Base-by-base conservation (phyloP, 768 basidiomycete species). In the Tephrocybe sp. region DNA sequence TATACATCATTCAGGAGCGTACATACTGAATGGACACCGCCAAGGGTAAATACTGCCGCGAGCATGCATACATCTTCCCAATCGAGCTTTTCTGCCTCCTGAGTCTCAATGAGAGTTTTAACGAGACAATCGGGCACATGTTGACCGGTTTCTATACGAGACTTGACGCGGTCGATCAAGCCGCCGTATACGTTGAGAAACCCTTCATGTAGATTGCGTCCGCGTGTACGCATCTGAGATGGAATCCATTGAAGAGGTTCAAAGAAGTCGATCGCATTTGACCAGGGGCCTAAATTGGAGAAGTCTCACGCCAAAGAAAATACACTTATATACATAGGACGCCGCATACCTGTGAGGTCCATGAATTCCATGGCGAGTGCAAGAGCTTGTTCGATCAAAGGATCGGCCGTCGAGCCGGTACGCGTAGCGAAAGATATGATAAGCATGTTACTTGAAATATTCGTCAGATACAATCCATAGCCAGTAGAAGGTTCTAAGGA, bases 211-310 rank as follows among this genome's bases (percentile, higher is more conserved):
- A 79, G 69, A 19, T 65, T 67, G 22, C 56, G 60, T 5, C 64
- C 75, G 3, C 77, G 73, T 1, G 65, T 50, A 6, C 56, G 64
- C 62, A 70, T 72, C 9, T 44, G 36, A 21, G 62, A 69, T 2
- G 73, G 75, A 1, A 78, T 45, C 42, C 57, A 59, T 45, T 76
- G 76, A 18, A 78, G 65, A 1, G 69, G 54, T 18, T 67, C 61
- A 1, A 77, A 45, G 49, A 76, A 79, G 56, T 79, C 77, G 30
- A 73, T 65, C 4, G 69, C 45, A 45, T 78, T 78, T 0, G 75
- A 72, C 30, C 69, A 61, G 0, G 76, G 74, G 3, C 75, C 75
- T 48, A 27, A 2, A 15, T 21, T 30, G 25, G 12, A 4, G 66
- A 64, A 49, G n/a, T n/a, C n/a, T n/a, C n/a, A n/a, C n/a, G n/a